Conservation (phyloP, 1,284 basidiomycete species). For the Leccinum fallax region DNA sequence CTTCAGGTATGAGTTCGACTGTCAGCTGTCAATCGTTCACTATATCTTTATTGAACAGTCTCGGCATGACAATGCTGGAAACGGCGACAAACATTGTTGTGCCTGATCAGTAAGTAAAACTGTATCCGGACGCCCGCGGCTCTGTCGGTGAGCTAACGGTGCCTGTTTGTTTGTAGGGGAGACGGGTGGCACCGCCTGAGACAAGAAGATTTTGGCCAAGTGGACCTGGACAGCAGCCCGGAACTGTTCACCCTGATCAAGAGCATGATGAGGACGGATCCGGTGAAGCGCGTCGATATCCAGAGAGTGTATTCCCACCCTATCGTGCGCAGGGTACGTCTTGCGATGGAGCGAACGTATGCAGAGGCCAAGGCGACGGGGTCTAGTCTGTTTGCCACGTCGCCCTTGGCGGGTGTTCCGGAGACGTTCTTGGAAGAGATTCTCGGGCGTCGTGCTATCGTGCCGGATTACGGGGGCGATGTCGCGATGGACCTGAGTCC, state of each 20-base stretch:
- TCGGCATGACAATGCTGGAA: slow-evolving; percentile 96
- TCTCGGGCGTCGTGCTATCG: slow-evolving; percentile 39
- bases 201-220: slow-evolving; percentile 89
- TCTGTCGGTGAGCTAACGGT: slow-evolving; percentile 16
- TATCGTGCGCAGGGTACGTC: slow-evolving; percentile 69
- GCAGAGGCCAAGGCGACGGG: slow-evolving; percentile 42
- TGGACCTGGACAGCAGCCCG: slow-evolving; percentile 77
- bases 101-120: slow-evolving; percentile 84
- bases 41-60: slow-evolving; percentile 47
- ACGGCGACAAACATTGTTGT: slow-evolving; percentile 95
- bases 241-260: slow-evolving; percentile 74
- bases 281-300: slow-evolving; percentile 61
- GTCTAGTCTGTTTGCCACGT: slow-evolving; percentile 57
- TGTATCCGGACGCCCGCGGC: slow-evolving; percentile 5
- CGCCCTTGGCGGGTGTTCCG: slow-evolving; percentile 63
- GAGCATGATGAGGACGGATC: slow-evolving; percentile 79
- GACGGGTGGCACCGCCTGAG: slow-evolving; percentile 95
- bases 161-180: slow-evolving; percentile 52
- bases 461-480: slow-evolving; percentile 27
- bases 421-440: slow-evolving; percentile 65
- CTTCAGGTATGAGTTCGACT: slow-evolving; percentile 72
- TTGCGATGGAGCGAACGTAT: slow-evolving; percentile 59
- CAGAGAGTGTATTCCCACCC: slow-evolving; percentile 63
- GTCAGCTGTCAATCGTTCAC: background rate
- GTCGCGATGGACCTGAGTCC: slow-evolving; percentile 47